Percentiles rank a stretch among this genome's conserved stretches.
Evolutionary conservation across 768 basidiomycete species (phyloP).

Genomic region (Tricholoma matsutake): DNA sequence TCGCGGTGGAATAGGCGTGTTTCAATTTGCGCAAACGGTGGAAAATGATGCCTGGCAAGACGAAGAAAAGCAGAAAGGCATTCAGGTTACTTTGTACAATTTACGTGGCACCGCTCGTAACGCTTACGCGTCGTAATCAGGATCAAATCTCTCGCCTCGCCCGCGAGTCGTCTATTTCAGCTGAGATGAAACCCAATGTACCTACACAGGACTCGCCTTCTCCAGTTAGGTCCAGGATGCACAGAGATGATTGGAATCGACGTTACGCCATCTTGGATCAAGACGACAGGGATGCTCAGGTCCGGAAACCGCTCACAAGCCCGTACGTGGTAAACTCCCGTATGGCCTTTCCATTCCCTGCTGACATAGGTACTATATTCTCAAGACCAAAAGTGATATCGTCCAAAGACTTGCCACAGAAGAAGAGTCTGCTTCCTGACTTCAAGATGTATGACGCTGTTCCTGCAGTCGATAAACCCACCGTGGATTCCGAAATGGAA

Average conservation of each 20-base stretch:
- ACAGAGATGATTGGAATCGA: conserved; percentile 33
- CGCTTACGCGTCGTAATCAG: conserved; percentile 28
- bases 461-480: conserved; percentile 32
- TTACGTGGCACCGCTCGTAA: not conserved
- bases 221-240: conserved; percentile 17
- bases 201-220: conserved; percentile 11
- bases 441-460: conserved; percentile 77
- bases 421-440: conserved; percentile 30
- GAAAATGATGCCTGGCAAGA: conserved; percentile 69
- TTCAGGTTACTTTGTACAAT: conserved; percentile 48
- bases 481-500: conserved; percentile 60
- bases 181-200: conserved; percentile 12
- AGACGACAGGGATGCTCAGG: conserved; percentile 23
- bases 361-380: not conserved
- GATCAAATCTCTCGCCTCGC: conserved; percentile 56
- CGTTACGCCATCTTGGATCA: conserved; percentile 51
- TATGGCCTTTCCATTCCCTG: not conserved
- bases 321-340: conserved; percentile 32
- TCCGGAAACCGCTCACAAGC: conserved; percentile 30
- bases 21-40: conserved; percentile 80
- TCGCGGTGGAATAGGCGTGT: conserved; percentile 54
- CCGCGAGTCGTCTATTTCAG: conserved; percentile 30
- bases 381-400: conserved; percentile 56
- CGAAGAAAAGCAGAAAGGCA: conserved; percentile 48
- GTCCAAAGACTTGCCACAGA: conserved; percentile 40